Percentiles rank a stretch among this genome's conserved stretches.
phyloP scores from a whole-genome alignment of 441 rosid genomes.

The Omphalea diandra region DNA sequence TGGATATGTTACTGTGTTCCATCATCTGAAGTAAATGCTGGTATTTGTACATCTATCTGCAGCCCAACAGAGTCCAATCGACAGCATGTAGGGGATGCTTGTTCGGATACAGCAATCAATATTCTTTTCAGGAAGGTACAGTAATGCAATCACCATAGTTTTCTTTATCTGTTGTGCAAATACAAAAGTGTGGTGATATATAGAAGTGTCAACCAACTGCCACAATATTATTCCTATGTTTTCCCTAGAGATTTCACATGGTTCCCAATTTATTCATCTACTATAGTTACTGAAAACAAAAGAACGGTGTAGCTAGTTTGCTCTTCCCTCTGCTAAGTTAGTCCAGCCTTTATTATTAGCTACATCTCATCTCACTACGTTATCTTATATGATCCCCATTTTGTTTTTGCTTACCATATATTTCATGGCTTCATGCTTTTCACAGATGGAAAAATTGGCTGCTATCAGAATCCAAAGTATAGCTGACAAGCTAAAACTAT shows the following conservation, averaged over 20 bases:
- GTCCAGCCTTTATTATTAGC: too few species aligned
- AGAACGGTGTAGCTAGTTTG: too few species aligned
- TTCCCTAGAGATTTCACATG: too few species aligned
- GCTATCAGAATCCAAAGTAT: slow-evolving; percentile 30
- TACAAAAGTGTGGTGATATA: too few species aligned
- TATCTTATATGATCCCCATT: background rate
- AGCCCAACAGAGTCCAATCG: background rate
- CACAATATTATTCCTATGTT: too few species aligned
- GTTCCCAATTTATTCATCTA: too few species aligned
- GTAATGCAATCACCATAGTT: background rate
- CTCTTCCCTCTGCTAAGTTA: too few species aligned
- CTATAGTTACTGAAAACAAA: too few species aligned
- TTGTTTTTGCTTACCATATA: background rate
- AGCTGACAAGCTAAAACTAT: slow-evolving; percentile 75
- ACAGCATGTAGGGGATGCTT: background rate
- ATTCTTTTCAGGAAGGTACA: slow-evolving; percentile 9
- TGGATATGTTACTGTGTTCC: too few species aligned
- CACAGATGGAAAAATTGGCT: slow-evolving; percentile 4
- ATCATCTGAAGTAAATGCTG: background rate
- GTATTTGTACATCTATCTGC: background rate
- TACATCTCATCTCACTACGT: background rate
- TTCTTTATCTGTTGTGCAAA: too few species aligned
- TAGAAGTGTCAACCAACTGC: too few species aligned
- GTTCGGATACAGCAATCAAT: background rate
- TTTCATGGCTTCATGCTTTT: background rate